phyloP scores from a whole-genome alignment of 345 rosid species.

The Eucalyptus marginata region DNA sequence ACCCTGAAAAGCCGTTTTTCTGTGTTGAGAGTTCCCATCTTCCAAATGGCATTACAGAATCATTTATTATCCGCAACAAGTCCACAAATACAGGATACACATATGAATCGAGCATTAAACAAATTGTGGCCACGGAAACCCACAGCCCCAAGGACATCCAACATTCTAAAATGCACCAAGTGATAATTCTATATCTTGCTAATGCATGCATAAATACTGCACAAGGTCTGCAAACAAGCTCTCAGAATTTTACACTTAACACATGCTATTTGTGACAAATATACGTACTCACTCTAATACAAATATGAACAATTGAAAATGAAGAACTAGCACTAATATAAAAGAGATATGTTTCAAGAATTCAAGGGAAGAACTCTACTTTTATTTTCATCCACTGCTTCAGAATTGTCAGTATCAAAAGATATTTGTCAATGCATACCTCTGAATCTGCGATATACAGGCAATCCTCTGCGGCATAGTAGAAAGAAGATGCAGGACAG shows the following conservation, averaged over 20 bases:
- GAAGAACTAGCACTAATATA: not conserved
- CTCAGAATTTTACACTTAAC: not conserved
- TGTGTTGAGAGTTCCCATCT: not conserved
- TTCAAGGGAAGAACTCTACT: not conserved
- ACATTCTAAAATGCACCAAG: not conserved
- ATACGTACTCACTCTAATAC: not conserved
- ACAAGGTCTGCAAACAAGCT: not conserved
- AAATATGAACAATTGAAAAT: not conserved
- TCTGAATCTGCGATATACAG: constrained; percentile 88
- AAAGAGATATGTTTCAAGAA: not conserved
- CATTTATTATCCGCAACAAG: not conserved
- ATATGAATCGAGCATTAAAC: not conserved
- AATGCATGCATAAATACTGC: not conserved
- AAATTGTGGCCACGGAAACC: not conserved
- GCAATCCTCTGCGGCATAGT: constrained; percentile 56
- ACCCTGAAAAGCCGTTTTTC: not conserved
- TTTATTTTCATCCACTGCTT: not conserved
- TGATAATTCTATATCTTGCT: not conserved
- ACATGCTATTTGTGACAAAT: not conserved
- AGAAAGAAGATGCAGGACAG: constrained; percentile 73
- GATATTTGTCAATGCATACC: constrained; percentile 26
- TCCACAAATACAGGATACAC: not conserved
- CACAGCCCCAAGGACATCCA: not conserved
- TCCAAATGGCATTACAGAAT: not conserved
- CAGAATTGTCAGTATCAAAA: not conserved